Base-by-base conservation (phyloP, 306 rosid genomes). In the Carpinus fangiana region DNA sequence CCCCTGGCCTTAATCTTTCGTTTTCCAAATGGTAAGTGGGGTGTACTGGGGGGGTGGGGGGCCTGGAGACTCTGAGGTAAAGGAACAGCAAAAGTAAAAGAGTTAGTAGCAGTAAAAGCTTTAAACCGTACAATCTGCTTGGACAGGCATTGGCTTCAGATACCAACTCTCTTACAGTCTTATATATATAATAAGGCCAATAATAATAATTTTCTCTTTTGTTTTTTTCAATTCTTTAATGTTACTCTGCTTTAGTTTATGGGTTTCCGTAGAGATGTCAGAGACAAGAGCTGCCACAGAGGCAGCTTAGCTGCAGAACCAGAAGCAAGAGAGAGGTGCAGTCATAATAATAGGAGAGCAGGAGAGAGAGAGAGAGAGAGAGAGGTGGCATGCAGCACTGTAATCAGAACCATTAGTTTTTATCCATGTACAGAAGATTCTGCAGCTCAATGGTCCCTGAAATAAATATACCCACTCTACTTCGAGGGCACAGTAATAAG, bases 251-350 rank as follows among this genome's bases (percentile, higher is more conserved):
- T 86, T 84, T 88, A 79, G 96, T 90, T 90, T 90, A 89, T 91
- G 97, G 90, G 86, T 91, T 92, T 92, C 95, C 88, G 95, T 90
- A 86, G 86, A 88, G 89, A 61, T 92, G 94, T 92, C 98, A 95
- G 98, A 90, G 90, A 91, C 98, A 88, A 75, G 95, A 84, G 87
- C 82, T 90, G 98, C 86, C 85, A 87, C 81, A 85, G 80, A 70
- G 72, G 83, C 95, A 85, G 89, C 84, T 76, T 82, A 81, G 87
- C 79, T 80, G 85, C 86, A 85, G 81, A 78, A 53, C 79, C 96
- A 87, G 91, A 70, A 84, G 83, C 85, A 79, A 47, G 89, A 86
- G 92, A 85, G 96, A 87, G 87, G 92, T 89, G 89, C 97, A 89
- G 96, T 88, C 93, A 90, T 87, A 84, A 89, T 87, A 84, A 88